phyloP scores from a whole-genome alignment of 2,329 filamentous ascomycete genomes.

The Emergomyces orientalis region DNA sequence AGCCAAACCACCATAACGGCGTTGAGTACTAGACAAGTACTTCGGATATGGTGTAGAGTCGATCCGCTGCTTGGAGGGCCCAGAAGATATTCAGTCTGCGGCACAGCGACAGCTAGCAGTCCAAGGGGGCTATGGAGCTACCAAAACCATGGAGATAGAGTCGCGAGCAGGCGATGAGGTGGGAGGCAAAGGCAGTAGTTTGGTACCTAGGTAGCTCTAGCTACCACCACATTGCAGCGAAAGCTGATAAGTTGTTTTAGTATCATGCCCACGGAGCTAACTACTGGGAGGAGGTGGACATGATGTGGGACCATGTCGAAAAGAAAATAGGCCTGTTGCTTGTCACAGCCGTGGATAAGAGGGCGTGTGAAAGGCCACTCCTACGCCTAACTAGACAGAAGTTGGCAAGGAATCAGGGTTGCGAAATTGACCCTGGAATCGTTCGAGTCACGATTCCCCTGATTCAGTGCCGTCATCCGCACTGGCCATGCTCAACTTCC shows the following conservation, averaged over 20 bases:
- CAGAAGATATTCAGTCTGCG: conserved; percentile 1
- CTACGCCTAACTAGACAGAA: background rate
- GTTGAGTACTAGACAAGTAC: background rate
- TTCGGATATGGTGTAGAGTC: background rate
- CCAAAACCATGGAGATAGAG: background rate
- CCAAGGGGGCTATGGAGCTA: background rate
- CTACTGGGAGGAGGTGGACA: background rate
- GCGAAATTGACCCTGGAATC: background rate
- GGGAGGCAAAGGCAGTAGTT: background rate
- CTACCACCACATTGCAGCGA: background rate
- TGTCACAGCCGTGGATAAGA: background rate
- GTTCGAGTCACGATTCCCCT: background rate
- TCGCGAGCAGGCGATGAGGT: background rate
- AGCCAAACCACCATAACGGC: conserved; percentile 2
- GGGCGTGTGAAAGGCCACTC: background rate
- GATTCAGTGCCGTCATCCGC: background rate
- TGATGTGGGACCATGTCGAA: background rate
- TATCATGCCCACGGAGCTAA: background rate
- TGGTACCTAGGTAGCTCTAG: background rate
- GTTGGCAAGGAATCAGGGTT: background rate
- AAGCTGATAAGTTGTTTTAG: background rate
- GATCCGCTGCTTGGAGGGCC: background rate
- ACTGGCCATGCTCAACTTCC: background rate
- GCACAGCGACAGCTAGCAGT: background rate
- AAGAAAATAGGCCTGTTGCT: background rate